Evolutionary conservation across 2,329 filamentous ascomycete species (phyloP).

Genomic region (Xylariaceae sp.): DNA sequence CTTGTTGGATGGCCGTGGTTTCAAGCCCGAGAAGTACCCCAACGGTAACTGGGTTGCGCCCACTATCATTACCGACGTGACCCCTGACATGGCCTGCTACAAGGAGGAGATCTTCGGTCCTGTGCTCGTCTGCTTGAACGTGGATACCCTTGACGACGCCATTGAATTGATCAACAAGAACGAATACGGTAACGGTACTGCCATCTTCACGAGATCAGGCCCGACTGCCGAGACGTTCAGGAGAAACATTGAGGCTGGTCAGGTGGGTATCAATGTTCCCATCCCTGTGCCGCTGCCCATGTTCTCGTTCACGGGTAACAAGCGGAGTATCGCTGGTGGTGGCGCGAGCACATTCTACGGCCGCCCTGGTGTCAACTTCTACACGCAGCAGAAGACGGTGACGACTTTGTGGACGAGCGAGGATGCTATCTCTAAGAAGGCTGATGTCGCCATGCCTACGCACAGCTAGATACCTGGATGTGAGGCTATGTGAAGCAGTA

Average conservation of each 20-base stretch:
- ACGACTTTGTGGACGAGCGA: conserved; percentile 84
- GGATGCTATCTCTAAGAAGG: conserved; percentile 80
- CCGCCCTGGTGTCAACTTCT: conserved; percentile 85
- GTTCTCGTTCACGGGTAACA: conserved; percentile 71
- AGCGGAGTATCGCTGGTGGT: conserved; percentile 87
- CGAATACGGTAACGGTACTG: conserved; percentile 81
- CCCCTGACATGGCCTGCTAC: conserved; percentile 77
- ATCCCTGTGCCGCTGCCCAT: conserved; percentile 68
- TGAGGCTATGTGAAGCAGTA: neutral
- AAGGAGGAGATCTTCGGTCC: conserved; percentile 81
- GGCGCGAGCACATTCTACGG: conserved; percentile 95
- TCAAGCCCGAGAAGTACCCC: conserved; percentile 70
- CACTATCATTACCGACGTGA: conserved; percentile 78
- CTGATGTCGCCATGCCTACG: conserved; percentile 80
- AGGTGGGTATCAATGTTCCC: conserved; percentile 81
- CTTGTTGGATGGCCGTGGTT: conserved; percentile 73
- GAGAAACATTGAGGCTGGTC: conserved; percentile 74
- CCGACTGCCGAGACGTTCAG: conserved; percentile 74
- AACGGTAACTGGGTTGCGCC: conserved; percentile 82
- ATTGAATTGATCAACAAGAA: conserved; percentile 79
- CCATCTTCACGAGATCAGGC: conserved; percentile 77
- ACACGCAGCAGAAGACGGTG: conserved; percentile 96
- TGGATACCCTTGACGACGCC: conserved; percentile 71
- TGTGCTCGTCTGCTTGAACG: conserved; percentile 75
- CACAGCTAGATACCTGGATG: conserved; percentile 29